Evolutionary conservation across 2,329 filamentous ascomycete species (phyloP).

Genomic region (Ascochyta pisi): DNA sequence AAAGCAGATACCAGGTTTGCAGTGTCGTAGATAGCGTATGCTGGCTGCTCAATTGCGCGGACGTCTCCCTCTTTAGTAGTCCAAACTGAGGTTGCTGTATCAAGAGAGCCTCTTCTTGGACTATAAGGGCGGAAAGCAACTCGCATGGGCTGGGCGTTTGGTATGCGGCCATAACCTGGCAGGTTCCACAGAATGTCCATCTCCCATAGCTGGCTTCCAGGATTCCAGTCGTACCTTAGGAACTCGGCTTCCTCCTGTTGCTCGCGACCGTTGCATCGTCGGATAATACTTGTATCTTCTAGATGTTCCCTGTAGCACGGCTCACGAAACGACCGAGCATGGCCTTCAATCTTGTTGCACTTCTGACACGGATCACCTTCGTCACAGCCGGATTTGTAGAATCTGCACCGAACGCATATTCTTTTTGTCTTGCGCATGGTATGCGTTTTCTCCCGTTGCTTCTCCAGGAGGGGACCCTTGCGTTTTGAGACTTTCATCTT

Average conservation of each 20-base stretch:
- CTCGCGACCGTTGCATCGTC: conserved; percentile 46
- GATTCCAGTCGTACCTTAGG: conserved; percentile 38
- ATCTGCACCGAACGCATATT: conserved; percentile 44
- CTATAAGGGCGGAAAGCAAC: conserved; percentile 39
- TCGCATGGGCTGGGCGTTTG: conserved; percentile 31
- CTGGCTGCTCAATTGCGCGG: conserved; percentile 37
- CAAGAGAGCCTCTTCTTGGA: conserved; percentile 34
- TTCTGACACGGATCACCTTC: conserved; percentile 41
- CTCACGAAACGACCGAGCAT: conserved; percentile 41
- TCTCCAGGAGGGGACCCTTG: conserved; percentile 37
- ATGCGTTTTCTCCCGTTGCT: conserved; percentile 41
- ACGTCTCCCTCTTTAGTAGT: conserved; percentile 38
- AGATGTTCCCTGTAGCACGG: conserved; percentile 44
- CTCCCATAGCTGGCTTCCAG: conserved; percentile 30
- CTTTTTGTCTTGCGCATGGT: conserved; percentile 44
- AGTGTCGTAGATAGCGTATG: conserved; percentile 47
- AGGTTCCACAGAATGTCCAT: conserved; percentile 48
- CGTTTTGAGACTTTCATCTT: conserved; percentile 45
- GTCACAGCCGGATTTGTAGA: conserved; percentile 47
- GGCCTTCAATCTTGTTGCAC: conserved; percentile 39
- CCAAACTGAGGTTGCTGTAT: conserved; percentile 42
- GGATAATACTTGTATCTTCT: conserved; percentile 41
- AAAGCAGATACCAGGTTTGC: conserved; percentile 34
- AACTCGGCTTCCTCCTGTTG: conserved; percentile 45
- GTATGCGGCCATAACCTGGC: conserved; percentile 42